These are phyloP conservation scores for Pholiota microspora DNA, from an alignment of 768 basidiomycete species.

Conservation along the genomic window DNA sequence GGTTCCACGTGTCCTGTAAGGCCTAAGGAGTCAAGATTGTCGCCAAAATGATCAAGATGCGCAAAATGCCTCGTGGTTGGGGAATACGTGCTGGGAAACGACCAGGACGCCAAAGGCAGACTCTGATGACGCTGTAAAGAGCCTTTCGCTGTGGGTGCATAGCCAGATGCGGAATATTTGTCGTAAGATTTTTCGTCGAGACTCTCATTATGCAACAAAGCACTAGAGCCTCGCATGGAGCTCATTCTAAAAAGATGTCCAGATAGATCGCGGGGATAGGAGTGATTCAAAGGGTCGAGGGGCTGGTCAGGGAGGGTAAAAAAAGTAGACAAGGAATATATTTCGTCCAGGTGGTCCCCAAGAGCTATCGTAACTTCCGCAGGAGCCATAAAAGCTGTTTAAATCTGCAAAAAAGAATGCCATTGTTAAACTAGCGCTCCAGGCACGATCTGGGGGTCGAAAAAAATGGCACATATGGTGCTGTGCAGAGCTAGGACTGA, in stretches of 20 bases:
- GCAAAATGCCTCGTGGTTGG: background rate
- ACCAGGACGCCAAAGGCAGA: background rate
- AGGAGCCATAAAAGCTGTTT: background rate
- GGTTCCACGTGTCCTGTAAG: background rate
- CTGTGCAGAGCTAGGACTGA: background rate
- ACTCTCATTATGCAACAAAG: background rate
- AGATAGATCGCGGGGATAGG: background rate
- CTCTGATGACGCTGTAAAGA: background rate
- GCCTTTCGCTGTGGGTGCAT: background rate
- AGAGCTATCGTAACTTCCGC: slow-evolving; percentile 1
- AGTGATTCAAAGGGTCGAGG: background rate
- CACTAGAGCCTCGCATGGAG: background rate
- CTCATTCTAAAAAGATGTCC: background rate
- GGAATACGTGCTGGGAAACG: background rate
- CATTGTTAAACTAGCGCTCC: background rate
- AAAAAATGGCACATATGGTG: background rate
- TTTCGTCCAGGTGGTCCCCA: slow-evolving; percentile 1
- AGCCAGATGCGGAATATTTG: background rate
- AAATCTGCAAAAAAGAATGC: background rate
- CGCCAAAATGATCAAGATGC: background rate
- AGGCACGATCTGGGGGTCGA: background rate
- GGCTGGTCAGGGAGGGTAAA: background rate
- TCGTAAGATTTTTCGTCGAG: background rate
- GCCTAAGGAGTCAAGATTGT: background rate
- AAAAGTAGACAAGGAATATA: background rate